phyloP scores from a whole-genome alignment of 257 asterid species.

The Scutellaria barbata region DNA sequence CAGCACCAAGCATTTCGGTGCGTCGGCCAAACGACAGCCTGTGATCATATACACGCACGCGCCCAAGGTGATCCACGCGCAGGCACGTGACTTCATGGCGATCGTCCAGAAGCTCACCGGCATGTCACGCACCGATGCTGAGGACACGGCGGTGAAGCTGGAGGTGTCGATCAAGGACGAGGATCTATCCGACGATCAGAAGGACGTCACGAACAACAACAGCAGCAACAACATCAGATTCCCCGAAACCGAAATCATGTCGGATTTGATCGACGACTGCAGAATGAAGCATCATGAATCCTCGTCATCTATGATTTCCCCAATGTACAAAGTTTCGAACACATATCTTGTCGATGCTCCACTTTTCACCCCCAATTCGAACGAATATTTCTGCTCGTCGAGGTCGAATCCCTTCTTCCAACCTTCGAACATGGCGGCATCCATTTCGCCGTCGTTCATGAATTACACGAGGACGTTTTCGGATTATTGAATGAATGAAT shows the following conservation, averaged over 20 bases:
- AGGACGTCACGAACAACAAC: background rate
- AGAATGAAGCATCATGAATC: background rate
- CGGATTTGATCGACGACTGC: background rate
- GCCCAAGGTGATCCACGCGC: slow-evolving; percentile 47
- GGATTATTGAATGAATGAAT: slow-evolving; percentile 28
- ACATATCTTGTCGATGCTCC: slow-evolving; percentile 33
- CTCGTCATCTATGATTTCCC: background rate
- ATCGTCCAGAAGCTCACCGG: slow-evolving; percentile 59
- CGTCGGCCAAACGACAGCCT: slow-evolving; percentile 36
- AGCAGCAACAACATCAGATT: background rate
- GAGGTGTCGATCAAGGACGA: background rate
- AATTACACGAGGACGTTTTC: slow-evolving; percentile 35
- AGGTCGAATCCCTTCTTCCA: slow-evolving; percentile 22
- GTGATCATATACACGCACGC: slow-evolving; percentile 55
- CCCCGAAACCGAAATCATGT: background rate
- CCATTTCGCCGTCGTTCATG: slow-evolving; percentile 38
- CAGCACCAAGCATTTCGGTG: no score
- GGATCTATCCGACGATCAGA: background rate
- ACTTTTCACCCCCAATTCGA: slow-evolving; percentile 32
- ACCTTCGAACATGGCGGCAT: slow-evolving; percentile 18
- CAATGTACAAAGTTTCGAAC: slow-evolving; percentile 30
- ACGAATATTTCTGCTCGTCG: slow-evolving; percentile 36
- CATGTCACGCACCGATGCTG: slow-evolving; percentile 14
- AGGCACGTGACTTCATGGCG: slow-evolving; percentile 45
- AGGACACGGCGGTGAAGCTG: slow-evolving; percentile 12